Base-by-base conservation (phyloP, 108 stramenopile genomes). In the Parietichytrium sp. region DNA sequence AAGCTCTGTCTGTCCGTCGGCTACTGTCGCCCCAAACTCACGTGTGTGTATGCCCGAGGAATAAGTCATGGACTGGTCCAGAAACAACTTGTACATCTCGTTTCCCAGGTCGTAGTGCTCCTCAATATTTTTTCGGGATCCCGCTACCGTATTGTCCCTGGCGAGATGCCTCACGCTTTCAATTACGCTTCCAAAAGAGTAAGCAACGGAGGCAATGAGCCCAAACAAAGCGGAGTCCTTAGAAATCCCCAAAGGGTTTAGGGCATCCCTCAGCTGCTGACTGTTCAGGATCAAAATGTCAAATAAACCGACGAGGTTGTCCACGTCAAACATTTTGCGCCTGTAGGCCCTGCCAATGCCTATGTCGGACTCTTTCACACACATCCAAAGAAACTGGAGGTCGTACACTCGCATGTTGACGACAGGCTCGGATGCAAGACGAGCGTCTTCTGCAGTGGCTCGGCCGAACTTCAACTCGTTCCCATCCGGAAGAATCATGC, bases 71-170 rank as follows among this genome's bases (percentile, higher is more conserved):
- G 90, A 87, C 72, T 85, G 85, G 85, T 98, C 97, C 27, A 98
- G 87, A 84, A 97, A 97, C 4, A 84, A 88, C 51, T 84, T 91
- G 83, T 94, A 98, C 77, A 98, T 85, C 78, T 93, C 94, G 84
- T 98, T 98, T 7, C 88, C 88, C 15, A 96, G 79, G 84, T 98
- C 96, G 83, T 98, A 98, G 84, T 98, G 97, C n/a, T 96, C 95
- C 80, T 93, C 92, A 81, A 98, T 98, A 83, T 98, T 97, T 55
- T 89, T 89, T 84, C 93, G 72, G 3, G 87, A 88, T n/a, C 89
- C 79, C 4, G 83, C 53, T 48, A 82, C 30, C n/a, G 91, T 95
- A 82, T 98, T 98, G 84, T 96, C 96, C 94, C 96, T 94, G 25
- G 89, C 87, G 15, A 96, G 84, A 51, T 87, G 54, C 15, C 61